Evolutionary conservation across 2,329 filamentous ascomycete genomes (phyloP), one percentile per base, ranked within the genome.

Genomic region (Colletotrichum simmondsii): DNA sequence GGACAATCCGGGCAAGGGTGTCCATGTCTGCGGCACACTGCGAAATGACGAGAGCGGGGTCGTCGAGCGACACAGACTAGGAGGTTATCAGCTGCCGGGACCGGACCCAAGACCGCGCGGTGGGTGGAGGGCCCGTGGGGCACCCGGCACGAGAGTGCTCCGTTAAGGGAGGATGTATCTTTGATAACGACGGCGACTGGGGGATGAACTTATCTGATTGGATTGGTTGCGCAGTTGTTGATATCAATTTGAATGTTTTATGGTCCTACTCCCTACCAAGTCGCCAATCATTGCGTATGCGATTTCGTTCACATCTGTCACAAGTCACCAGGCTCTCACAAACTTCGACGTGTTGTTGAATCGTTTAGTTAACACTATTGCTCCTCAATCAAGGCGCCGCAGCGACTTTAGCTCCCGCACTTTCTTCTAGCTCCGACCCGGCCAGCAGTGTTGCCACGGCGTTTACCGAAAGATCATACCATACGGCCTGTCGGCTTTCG

Each of bases 91-190:
- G 57, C 54, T 61, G 46, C 56, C 56, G 56, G 57, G 56, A 60
- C 65, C 65, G 65, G 65, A 67, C 42, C 65, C 53, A n/a, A 46
- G 65, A 67, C 56, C 54, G 56, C 65, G 14, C 30, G 52, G 54
- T 3, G 53, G 63, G 63, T 14, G 35, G 19, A 7, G 16, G 12
- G 35, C 42, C 53, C 22, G 52, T 52, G 49, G 30, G 52, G 5
- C 2, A 7, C 53, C 42, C 56, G 42, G 63, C 14, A 12, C 19
- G 5, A 16, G 35, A 58, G 24, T 35, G 14, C 16, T 35, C 56
- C 16, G 24, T 24, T 49, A 4, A 5, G 7, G 16, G 16, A n/a
- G 8, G 4, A n/a, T 49, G 42, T 49, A 49, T n/a, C 16, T 49
- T 49, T 49, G 42, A 49, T 49, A n/a, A 19, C 19, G 42, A 49